Evolutionary conservation across 2,329 filamentous ascomycete genomes (phyloP).

Genomic region (Calonectria hawksworthii): DNA sequence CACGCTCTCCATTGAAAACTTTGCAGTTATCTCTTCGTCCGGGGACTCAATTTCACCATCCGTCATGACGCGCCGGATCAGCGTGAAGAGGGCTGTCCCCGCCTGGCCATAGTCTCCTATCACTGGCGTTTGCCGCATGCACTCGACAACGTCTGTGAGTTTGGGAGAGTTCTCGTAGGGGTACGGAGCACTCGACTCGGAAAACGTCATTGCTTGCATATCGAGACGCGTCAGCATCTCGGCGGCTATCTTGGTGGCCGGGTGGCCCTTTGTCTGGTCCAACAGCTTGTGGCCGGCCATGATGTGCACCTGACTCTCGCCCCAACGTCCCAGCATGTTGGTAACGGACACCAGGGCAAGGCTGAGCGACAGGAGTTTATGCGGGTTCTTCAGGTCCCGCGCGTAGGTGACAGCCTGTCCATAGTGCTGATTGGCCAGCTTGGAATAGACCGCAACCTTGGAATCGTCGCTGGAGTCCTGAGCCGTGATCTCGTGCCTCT

Average conservation of each 20-base stretch:
- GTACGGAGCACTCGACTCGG: slow-evolving; percentile 49
- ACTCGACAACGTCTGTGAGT: slow-evolving; percentile 29
- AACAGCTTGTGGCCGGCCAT: slow-evolving; percentile 47
- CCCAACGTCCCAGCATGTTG: slow-evolving; percentile 49
- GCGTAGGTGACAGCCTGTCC: slow-evolving; percentile 46
- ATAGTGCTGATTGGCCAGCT: slow-evolving; percentile 46
- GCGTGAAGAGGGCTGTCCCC: slow-evolving; percentile 36
- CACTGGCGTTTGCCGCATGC: slow-evolving; percentile 19
- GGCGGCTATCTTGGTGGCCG: slow-evolving; percentile 33
- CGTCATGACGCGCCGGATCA: slow-evolving; percentile 40
- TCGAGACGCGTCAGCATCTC: slow-evolving; percentile 50
- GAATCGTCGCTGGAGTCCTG: slow-evolving; percentile 21
- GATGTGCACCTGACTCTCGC: slow-evolving; percentile 50
- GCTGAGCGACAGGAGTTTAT: slow-evolving; percentile 48
- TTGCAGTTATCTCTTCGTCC: neutral
- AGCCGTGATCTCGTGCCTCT: slow-evolving; percentile 37
- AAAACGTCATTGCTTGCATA: slow-evolving; percentile 52
- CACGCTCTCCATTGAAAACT: slow-evolving; percentile 12
- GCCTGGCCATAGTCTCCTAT: slow-evolving; percentile 42
- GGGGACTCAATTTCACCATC: slow-evolving; percentile 28
- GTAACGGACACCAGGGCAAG: slow-evolving; percentile 50
- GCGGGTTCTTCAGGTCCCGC: slow-evolving; percentile 42
- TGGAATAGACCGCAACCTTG: slow-evolving; percentile 22
- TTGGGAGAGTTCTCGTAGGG: slow-evolving; percentile 35
- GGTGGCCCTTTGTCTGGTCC: slow-evolving; percentile 29